Base-by-base conservation (phyloP, 176 grass and related monocot species). In the Puya raimondii region DNA sequence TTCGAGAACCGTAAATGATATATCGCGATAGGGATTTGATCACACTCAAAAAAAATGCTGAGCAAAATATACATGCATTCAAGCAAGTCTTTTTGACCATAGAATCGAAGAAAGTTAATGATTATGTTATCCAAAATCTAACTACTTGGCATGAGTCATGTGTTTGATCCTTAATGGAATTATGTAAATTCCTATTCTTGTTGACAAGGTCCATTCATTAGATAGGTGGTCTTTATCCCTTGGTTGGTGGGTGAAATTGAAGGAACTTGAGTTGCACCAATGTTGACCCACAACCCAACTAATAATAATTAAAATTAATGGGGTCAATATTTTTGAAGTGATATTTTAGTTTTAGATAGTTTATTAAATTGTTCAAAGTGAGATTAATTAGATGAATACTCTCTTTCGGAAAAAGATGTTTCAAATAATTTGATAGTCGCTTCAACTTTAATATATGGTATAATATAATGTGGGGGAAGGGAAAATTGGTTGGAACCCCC, bases 211-310 rank as follows among this genome's bases (percentile, higher is more conserved):
- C 21, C 17, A 14, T 21, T 70, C 17, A 51, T 20, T 70, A 21
- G 68, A 51, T 70, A 23, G 20, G 9, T 53, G n/a, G 68, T 51
- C 21, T 53, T 70, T 52, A 15, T 70, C 68, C 3, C 50, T 21
- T 17, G 16, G 68, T 53, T 51, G 48, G 18, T 11, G 68, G 52
- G 68, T 51, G 51, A 23, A 53, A 53, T 51, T 5, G 9, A 70
- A 70, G 49, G 68, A 23, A 70, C 6, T 20, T 7, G 2, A 9
- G 51, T 14, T 53, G 51, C 8, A 53, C 3, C 51, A 14, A 14
- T 53, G 51, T 53, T 10, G 51, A 9, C 52, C 14, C 15, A 15
- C 20, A 17, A 58, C 54, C 54, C 9, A 58, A 58, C 29, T 20
- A 58, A 58, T 20, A 17, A 17, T 58, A 20, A 9, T 18, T 58